These are phyloP conservation scores for Xylaria telfairii DNA, from an alignment of 495 filamentous ascomycete genomes.

Conservation along the genomic window DNA sequence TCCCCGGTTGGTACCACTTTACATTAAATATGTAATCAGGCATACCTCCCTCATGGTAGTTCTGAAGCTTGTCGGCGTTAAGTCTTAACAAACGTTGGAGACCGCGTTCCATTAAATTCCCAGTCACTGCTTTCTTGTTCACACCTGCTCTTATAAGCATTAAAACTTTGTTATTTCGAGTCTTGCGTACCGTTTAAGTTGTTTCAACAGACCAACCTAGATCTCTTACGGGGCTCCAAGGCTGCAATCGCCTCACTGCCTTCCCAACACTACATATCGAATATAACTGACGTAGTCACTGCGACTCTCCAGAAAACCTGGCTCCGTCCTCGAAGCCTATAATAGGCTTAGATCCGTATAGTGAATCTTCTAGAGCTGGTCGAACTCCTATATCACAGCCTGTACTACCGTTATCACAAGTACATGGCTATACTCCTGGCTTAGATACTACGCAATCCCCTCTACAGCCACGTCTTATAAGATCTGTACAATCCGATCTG, in stretches of 20 bases:
- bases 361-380: conserved; percentile 22
- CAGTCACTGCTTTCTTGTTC: conserved; percentile 19
- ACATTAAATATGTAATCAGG: conserved; percentile 43
- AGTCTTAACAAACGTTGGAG: conserved; percentile 33
- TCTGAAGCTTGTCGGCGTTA: conserved; percentile 40
- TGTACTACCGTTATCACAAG: conserved; percentile 30
- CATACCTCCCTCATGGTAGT: conserved; percentile 38
- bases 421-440: conserved; percentile 34
- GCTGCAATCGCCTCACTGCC: not conserved
- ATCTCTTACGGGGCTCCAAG: not conserved
- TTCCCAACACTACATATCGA: not conserved
- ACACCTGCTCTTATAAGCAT: conserved; percentile 24
- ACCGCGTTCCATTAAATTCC: conserved; percentile 39
- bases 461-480: conserved; percentile 34
- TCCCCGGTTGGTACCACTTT: conserved; percentile 33
- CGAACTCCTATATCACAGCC: conserved; percentile 28
- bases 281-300: conserved; percentile 10
- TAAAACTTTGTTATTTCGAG: conserved; percentile 1
- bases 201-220: too few species aligned
- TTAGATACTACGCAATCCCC: conserved; percentile 33
- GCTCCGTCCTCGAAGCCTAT: conserved; percentile 32
- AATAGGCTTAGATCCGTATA: conserved; percentile 23
- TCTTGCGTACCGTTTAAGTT: too few species aligned
- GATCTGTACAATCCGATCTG: conserved; percentile 29
- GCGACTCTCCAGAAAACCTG: conserved; percentile 25